Evolutionary conservation across 2,329 filamentous ascomycete species (phyloP), one percentile per base, ranked within the genome.

Genomic region (Aspergillus eucalypticola): DNA sequence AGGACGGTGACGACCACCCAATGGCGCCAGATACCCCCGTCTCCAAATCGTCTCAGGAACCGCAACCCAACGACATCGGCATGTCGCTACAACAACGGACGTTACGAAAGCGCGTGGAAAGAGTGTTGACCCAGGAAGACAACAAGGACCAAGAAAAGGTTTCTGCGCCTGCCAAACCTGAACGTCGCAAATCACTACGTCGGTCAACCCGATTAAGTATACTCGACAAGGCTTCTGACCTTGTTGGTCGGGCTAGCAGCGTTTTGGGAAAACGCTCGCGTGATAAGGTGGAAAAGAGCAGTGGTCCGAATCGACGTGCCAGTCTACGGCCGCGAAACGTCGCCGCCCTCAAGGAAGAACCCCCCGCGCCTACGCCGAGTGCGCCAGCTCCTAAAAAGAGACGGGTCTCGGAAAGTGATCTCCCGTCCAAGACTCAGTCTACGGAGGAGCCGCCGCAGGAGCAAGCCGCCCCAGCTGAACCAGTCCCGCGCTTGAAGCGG

Each of bases 211-310:
- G 81, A 49, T 69, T 81, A 57, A 76, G 74, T 59, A 39, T 79
- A 56, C 15, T 82, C 73, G 68, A 75, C 69, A 64, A 77, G 76
- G 66, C 76, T 70, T 67, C 82, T 77, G 68, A 79, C 73, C 11
- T 76, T 79, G 49, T 80, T 75, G 60, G 76, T 71, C 69, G 86
- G 80, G 70, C 75, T 81, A 64, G 67, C 50, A 83, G 82, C 53
- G 79, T 82, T 23, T 73, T 89, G 25, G 82, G 85, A 60, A 91
- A 90, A 75, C 83, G 86, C 53, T 79, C 83, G 57, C 81, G 84
- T 65, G 84, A 86, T 67, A 77, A 78, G 8, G 73, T 83, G 53
- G 82, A 85, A 59, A 82, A 82, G 64, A 76, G 75, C 38, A 84
- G 87, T 60, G 88, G 90, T 68, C 72, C 88, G 27, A 69, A 71